Evolutionary conservation across 1,139 yeast species (phyloP).

Genomic region (Blastobotrys illinoisensis): DNA sequence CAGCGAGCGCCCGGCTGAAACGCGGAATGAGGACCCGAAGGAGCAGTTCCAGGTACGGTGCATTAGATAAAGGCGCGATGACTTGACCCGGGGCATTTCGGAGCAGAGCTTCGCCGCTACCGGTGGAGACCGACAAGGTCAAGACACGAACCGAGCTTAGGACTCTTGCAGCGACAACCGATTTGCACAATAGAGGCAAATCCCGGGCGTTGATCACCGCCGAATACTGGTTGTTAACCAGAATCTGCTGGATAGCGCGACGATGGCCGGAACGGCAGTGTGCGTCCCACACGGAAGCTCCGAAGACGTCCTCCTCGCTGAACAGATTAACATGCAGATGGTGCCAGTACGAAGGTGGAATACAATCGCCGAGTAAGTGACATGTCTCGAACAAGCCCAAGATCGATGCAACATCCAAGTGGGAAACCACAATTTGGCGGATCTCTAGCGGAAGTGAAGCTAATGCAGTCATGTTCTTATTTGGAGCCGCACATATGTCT

Average conservation of each 20-base stretch:
- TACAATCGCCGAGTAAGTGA: slow-evolving; percentile 1
- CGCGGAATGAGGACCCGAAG: slow-evolving; percentile 4
- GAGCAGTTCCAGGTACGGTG: slow-evolving; percentile 5
- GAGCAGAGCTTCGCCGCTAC: slow-evolving; percentile 5
- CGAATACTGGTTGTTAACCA: background rate
- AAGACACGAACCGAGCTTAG: slow-evolving; percentile 3
- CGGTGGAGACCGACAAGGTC: slow-evolving; percentile 5
- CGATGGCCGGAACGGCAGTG: slow-evolving; percentile 5
- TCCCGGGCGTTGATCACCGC: background rate
- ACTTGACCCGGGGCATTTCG: background rate
- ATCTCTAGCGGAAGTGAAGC: slow-evolving; percentile 7
- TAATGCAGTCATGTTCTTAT: background rate
- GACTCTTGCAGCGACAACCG: slow-evolving; percentile 3
- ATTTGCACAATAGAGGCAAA: slow-evolving; percentile 5
- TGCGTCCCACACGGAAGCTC: slow-evolving; percentile 5
- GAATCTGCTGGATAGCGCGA: slow-evolving; percentile 1
- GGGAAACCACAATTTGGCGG: slow-evolving; percentile 4
- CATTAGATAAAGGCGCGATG: slow-evolving; percentile 1
- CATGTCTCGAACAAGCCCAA: slow-evolving; percentile 3
- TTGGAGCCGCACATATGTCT: background rate
- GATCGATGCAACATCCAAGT: slow-evolving; percentile 2
- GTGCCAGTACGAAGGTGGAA: slow-evolving; percentile 4
- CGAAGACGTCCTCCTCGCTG: background rate
- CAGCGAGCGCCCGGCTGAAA: background rate
- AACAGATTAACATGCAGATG: slow-evolving; percentile 7